Evolutionary conservation across 306 rosid species (phyloP).

Genomic region (Castanea mollissima): DNA sequence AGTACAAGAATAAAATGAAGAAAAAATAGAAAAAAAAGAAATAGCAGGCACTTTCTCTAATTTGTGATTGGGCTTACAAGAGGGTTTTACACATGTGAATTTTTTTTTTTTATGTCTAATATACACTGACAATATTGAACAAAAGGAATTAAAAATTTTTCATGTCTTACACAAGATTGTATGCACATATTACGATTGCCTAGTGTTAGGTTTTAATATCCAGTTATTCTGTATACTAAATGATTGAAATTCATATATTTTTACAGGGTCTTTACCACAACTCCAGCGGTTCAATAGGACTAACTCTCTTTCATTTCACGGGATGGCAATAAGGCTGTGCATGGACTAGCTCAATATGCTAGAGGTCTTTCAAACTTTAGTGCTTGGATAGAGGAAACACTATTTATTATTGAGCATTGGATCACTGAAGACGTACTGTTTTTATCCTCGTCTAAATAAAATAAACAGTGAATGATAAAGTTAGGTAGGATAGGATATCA

Average conservation of each 20-base stretch:
- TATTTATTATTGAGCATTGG: too few relatives aligned
- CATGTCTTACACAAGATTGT: background rate
- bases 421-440: too few relatives aligned
- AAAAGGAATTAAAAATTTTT: background rate
- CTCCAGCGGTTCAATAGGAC: too few relatives aligned
- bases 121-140: background rate
- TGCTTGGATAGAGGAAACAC: too few relatives aligned
- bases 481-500: too few relatives aligned
- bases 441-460: too few relatives aligned
- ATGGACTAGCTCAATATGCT: too few relatives aligned
- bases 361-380: too few relatives aligned
- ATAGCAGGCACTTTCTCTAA: background rate
- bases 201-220: background rate
- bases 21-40: background rate
- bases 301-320: too few relatives aligned
- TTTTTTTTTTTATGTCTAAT: background rate
- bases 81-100: background rate
- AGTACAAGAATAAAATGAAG: background rate
- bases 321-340: too few relatives aligned
- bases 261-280: background rate
- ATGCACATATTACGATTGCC: background rate
- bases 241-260: background rate
- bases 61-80: background rate
- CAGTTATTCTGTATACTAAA: conserved; percentile 3
- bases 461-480: too few relatives aligned